phyloP scores from a whole-genome alignment of 176 grass and related monocot genomes.

The Triticum aestivum region IWGSC_CS_RefSeq_v2.1 NC_057811.1:462978055-462978554 shows the following conservation, averaged over 20 bases:
- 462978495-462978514: background rate
- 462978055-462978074: constrained; percentile 95
- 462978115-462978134: constrained; percentile 64
- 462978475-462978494: background rate
- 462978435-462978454: constrained; percentile 13
- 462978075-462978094: constrained; percentile 78
- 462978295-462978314: constrained; percentile 92
- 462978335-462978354: constrained; percentile 91
- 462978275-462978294: constrained; percentile 46
- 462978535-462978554: too few relatives aligned
- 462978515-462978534: too few relatives aligned
- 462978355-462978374: constrained; percentile 96
- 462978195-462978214: constrained; percentile 42
- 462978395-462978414: constrained; percentile 91
- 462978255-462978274: constrained; percentile 49
- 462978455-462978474: background rate
- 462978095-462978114: constrained; percentile 69
- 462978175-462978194: constrained; percentile 52
- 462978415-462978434: constrained; percentile 76
- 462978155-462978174: constrained; percentile 89
- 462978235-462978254: constrained; percentile 47
- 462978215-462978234: constrained; percentile 30
- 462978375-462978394: constrained; percentile 98
- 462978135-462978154: constrained; percentile 65
- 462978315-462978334: constrained; percentile 95